phyloP scores from a whole-genome alignment of 176 grass and related monocot genomes.

The Cenchrus americanus region DNA sequence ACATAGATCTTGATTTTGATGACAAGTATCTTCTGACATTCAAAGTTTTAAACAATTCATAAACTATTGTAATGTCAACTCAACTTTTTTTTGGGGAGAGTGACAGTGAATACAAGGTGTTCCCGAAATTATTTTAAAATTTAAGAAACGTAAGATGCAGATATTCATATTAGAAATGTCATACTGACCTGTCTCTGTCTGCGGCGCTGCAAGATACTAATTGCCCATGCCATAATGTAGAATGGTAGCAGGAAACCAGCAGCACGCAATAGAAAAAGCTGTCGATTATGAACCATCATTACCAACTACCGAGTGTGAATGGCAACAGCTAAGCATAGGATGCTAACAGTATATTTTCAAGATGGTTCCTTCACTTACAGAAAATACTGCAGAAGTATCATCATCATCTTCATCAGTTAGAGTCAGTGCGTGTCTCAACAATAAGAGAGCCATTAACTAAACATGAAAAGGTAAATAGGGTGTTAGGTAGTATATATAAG shows the following conservation, averaged over 20 bases:
- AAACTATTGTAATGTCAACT: neutral
- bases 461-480: constrained; percentile 31
- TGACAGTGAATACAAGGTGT: constrained; percentile 10
- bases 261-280: constrained; percentile 88
- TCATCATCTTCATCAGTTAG: constrained; percentile 90
- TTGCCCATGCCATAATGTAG: constrained; percentile 94
- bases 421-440: constrained; percentile 84
- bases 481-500: neutral
- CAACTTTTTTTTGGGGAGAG: too few species aligned
- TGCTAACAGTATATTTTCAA: constrained; percentile 27
- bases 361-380: constrained; percentile 58
- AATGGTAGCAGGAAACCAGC: constrained; percentile 88
- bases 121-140: neutral
- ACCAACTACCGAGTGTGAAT: constrained; percentile 32
- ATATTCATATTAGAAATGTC: constrained; percentile 4
- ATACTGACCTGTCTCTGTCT: constrained; percentile 80
- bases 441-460: constrained; percentile 86
- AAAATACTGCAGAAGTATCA: constrained; percentile 80
- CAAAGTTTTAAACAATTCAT: constrained; percentile 6
- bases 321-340: neutral
- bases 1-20: constrained; percentile 2
- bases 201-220: constrained; percentile 80
- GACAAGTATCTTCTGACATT: neutral
- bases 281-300: constrained; percentile 34
- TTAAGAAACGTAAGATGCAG: constrained; percentile 14